phyloP scores from a whole-genome alignment of 2,329 filamentous ascomycete genomes.

The Lecanicillium sp. region DNA sequence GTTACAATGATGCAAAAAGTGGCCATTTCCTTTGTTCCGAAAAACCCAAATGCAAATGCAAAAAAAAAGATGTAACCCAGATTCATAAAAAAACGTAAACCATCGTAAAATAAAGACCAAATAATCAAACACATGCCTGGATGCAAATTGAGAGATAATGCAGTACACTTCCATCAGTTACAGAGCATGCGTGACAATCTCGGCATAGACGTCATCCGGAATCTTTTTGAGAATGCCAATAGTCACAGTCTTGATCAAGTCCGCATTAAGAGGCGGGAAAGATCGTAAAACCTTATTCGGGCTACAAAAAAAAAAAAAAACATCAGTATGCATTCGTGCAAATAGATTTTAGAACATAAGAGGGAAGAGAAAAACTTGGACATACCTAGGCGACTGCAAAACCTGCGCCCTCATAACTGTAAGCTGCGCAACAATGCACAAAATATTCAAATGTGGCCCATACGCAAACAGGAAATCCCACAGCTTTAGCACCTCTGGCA shows the following conservation, averaged over 20 bases:
- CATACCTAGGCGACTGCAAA: conserved; percentile 73
- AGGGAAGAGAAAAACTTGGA: conserved; percentile 1
- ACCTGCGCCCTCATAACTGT: conserved; percentile 81
- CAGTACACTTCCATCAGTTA: too few species aligned
- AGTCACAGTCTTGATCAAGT: conserved; percentile 76
- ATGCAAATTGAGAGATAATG: too few species aligned
- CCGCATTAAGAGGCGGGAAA: conserved; percentile 75
- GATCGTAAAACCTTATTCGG: conserved; percentile 88
- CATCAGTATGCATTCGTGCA: not conserved
- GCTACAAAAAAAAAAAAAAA: conserved; percentile 39
- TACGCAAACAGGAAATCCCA: conserved; percentile 99
- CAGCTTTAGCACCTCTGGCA: conserved; percentile 84
- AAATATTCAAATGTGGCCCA: conserved; percentile 85
- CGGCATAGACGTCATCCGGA: conserved; percentile 80
- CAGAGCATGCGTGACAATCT: conserved; percentile 81
- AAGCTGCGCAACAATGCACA: conserved; percentile 94
- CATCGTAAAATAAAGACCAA: not conserved
- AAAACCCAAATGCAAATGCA: not conserved
- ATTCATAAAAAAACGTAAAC: not conserved
- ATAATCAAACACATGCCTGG: not conserved
- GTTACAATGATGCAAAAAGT: too few species aligned
- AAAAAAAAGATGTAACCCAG: conserved; percentile 1
- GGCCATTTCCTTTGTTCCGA: too few species aligned
- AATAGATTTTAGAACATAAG: conserved; percentile 4
- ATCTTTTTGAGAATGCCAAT: conserved; percentile 84